These are phyloP conservation scores for Venturia pyrina DNA, from an alignment of 2,329 filamentous ascomycete species.

Conservation along the genomic window DNA sequence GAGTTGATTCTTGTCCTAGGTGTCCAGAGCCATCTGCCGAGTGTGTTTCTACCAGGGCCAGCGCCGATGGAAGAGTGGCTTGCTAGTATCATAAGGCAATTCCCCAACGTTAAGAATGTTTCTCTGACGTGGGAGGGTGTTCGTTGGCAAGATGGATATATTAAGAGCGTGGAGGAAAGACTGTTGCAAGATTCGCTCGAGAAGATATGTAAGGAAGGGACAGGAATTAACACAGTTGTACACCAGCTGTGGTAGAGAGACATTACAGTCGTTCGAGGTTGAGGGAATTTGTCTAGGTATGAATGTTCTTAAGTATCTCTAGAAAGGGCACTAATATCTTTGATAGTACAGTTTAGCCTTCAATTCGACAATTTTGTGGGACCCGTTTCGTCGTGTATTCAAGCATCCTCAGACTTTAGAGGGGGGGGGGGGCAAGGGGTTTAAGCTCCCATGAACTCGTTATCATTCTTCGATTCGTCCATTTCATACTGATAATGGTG, in stretches of 20 bases:
- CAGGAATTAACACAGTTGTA: background rate
- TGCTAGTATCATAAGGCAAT: background rate
- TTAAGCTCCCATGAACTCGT: no score
- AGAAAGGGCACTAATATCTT: no score
- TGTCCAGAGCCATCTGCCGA: background rate
- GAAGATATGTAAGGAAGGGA: background rate
- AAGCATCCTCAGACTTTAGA: no score
- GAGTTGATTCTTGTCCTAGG: background rate
- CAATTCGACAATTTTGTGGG: no score
- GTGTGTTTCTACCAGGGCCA: background rate
- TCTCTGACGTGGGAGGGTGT: background rate
- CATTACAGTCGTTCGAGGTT: no score
- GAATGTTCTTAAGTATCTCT: no score
- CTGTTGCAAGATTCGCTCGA: background rate
- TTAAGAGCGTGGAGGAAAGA: background rate
- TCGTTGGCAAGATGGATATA: background rate
- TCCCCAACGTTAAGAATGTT: background rate
- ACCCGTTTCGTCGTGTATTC: no score
- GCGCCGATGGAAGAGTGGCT: constrained; percentile 1
- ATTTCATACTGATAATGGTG: no score
- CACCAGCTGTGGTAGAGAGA: background rate
- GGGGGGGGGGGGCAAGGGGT: no score
- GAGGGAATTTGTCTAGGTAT: no score
- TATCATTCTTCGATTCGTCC: no score
- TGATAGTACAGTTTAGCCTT: no score